Evolutionary conservation across 768 basidiomycete species (phyloP).

Genomic region (Rhodocollybia butyracea): DNA sequence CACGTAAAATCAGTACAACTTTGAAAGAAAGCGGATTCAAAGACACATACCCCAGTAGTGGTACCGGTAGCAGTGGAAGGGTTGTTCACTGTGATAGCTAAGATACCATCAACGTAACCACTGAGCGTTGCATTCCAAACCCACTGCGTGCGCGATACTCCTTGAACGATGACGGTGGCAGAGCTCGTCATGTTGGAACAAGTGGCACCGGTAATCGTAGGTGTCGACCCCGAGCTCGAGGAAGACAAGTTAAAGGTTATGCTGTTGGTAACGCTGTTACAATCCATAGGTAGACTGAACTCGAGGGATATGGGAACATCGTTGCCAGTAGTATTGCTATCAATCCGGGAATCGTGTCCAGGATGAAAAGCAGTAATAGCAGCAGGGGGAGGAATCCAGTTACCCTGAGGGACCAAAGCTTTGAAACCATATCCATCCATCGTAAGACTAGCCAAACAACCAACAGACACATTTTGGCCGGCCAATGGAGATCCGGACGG

Average conservation of each 20-base stretch:
- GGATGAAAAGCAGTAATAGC: conserved; percentile 78
- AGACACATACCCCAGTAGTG: conserved; percentile 54
- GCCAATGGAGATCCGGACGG: conserved; percentile 68
- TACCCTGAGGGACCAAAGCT: conserved; percentile 60
- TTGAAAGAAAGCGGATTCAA: conserved; percentile 2
- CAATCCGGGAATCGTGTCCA: conserved; percentile 81
- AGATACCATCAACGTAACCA: conserved; percentile 79
- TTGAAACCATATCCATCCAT: conserved; percentile 82
- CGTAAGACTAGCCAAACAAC: conserved; percentile 66
- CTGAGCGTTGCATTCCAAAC: conserved; percentile 71
- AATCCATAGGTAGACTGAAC: conserved; percentile 78
- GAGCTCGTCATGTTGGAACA: conserved; percentile 52
- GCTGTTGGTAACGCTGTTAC: conserved; percentile 60
- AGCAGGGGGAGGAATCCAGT: conserved; percentile 76
- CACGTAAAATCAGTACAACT: conserved; percentile 3
- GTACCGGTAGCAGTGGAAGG: conserved; percentile 41
- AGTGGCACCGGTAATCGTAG: conserved; percentile 45
- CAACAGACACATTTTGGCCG: conserved; percentile 58
- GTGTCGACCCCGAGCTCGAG: conserved; percentile 53
- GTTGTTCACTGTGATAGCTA: conserved; percentile 67
- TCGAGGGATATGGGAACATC: conserved; percentile 71
- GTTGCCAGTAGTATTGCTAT: conserved; percentile 47
- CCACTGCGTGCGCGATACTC: conserved; percentile 58
- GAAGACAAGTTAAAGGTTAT: conserved; percentile 69
- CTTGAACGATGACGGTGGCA: conserved; percentile 47